phyloP scores from a whole-genome alignment of 2,329 filamentous ascomycete species.

The Zarea fungicola region DNA sequence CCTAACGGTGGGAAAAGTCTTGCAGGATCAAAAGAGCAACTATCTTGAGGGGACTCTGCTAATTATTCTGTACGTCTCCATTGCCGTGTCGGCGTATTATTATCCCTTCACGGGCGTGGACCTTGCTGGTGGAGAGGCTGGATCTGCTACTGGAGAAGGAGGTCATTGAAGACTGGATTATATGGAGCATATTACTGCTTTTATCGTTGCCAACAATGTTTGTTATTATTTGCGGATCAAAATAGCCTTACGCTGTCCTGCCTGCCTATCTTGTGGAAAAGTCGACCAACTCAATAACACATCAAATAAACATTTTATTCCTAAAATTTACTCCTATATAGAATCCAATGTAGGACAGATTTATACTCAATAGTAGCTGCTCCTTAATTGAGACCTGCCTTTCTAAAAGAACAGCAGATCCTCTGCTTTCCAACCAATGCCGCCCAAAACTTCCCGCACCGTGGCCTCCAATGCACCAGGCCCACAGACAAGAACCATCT shows the following conservation, averaged over 20 bases:
- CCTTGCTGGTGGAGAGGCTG: constrained; percentile 13
- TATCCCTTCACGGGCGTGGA: constrained; percentile 35
- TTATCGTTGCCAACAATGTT: no score
- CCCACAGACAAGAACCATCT: constrained; percentile 74
- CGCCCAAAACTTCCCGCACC: constrained; percentile 46
- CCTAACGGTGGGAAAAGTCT: constrained; percentile 79
- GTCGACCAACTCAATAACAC: no score
- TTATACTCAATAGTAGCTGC: neutral
- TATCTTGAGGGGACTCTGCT: constrained; percentile 83
- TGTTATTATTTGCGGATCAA: no score
- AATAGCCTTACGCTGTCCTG: no score
- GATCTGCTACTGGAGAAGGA: no score
- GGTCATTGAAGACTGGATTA: no score
- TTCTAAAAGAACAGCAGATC: constrained; percentile 70
- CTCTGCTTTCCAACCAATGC: constrained; percentile 65
- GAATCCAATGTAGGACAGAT: neutral
- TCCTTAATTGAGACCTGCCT: neutral
- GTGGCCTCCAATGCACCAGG: constrained; percentile 69
- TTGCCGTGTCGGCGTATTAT: constrained; percentile 54
- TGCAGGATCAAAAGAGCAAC: constrained; percentile 83
- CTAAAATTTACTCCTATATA: no score
- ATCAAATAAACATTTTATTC: no score
- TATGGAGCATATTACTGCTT: no score
- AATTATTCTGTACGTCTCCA: constrained; percentile 60
- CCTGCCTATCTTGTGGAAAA: no score